Evolutionary conservation across 805 yeast genomes (phyloP), one percentile per base, ranked within the genome.

Genomic region (Debaryomyces prosopidis): DNA sequence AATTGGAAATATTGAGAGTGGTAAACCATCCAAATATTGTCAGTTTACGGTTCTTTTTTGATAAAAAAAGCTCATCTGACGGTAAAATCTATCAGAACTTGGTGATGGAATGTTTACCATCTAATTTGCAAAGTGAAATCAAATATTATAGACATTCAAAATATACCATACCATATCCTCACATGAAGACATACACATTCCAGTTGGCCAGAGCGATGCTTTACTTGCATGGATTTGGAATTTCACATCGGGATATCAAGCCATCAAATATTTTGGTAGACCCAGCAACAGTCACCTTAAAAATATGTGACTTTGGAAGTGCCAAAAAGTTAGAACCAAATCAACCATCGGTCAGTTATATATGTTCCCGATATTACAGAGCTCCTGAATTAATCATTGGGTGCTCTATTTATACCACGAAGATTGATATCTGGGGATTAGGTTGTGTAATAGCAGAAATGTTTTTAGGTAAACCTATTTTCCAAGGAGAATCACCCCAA

Each of bases 341-440:
- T 51, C 91, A 87, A 62, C 88, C 94, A n/a, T 85, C 95, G 1
- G 96, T 91, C 51, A 86, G 96, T 42, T 94, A 94, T 63, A 94
- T 94, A 47, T 96, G 97, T 66, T 89, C 97, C 18, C 82, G 99
- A 58, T 94, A 90, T 66, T 91, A 91, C 68, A 80, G 97, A 55
- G 96, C 98, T 1, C 99, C 99, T 0, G 99, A 94, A 66, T 77
- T 94, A 48, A 87, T 94, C 60, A 83, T 94, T 44, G 99, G 99
- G 1, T 86, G 90, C 55, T 81, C 91, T 47, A 78, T 84, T 32
- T 94, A 94, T 65, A 82, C 95, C 3, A 85, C 95, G 2, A 88
- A 90, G 59, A 92, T 94, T 47, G 99, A 94, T 65, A 86, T 91
- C 58, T 94, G 99, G 99, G 96, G 97, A 14, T 73, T 92, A 48